Evolutionary conservation across 768 basidiomycete species (phyloP).

Genomic region (Lactarius tabidus): DNA sequence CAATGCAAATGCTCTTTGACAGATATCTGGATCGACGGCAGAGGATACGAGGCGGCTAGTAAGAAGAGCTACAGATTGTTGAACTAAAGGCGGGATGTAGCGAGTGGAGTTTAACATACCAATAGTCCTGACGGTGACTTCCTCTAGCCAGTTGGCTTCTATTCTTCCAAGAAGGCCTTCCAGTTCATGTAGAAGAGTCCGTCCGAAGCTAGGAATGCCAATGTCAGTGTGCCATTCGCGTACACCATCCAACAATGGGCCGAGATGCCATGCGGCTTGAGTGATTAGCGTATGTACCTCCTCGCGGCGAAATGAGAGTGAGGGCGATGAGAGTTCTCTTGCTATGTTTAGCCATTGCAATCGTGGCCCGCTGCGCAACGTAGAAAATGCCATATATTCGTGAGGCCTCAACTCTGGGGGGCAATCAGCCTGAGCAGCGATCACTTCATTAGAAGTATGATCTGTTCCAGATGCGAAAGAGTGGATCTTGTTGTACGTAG

Average conservation of each 20-base stretch:
- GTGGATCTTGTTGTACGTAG: slow-evolving; percentile 4
- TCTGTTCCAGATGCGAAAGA: neutral
- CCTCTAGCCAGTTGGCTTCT: slow-evolving; percentile 39
- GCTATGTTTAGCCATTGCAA: slow-evolving; percentile 51
- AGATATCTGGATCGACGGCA: neutral
- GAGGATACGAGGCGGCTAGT: slow-evolving; percentile 10
- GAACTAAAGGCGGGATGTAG: neutral
- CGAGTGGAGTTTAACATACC: neutral
- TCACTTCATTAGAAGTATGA: slow-evolving; percentile 39
- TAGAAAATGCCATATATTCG: slow-evolving; percentile 45
- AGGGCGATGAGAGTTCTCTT: slow-evolving; percentile 39
- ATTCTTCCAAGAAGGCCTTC: slow-evolving; percentile 35
- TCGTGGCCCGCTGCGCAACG: slow-evolving; percentile 41
- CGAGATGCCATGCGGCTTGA: slow-evolving; percentile 46
- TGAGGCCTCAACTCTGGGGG: slow-evolving; percentile 41
- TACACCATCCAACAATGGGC: slow-evolving; percentile 26
- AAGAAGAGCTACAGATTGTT: slow-evolving; percentile 2
- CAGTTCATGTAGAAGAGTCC: slow-evolving; percentile 36
- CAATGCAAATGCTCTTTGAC: neutral
- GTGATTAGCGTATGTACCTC: slow-evolving; percentile 41
- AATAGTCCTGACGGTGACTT: slow-evolving; percentile 10
- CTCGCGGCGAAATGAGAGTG: slow-evolving; percentile 37
- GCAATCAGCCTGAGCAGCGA: slow-evolving; percentile 42
- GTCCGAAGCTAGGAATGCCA: slow-evolving; percentile 33
- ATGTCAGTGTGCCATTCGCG: slow-evolving; percentile 43